Percentiles rank a stretch among this genome's conserved stretches.
Evolutionary conservation across 768 basidiomycete genomes (phyloP).

Genomic region (Tubosaeta sp.): DNA sequence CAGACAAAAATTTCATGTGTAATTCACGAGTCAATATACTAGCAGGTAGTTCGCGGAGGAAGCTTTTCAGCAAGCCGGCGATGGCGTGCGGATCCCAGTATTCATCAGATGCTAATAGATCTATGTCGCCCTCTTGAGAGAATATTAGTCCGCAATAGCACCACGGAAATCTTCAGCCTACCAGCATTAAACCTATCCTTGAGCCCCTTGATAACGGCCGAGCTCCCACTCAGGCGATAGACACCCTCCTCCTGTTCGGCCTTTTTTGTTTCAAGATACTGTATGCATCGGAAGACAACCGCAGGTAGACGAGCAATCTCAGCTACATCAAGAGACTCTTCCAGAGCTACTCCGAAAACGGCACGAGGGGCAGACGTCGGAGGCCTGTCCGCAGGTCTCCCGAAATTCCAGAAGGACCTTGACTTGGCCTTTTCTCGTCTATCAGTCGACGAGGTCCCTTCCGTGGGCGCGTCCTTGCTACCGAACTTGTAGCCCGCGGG

Average conservation of each 20-base stretch:
- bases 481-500: constrained; percentile 91
- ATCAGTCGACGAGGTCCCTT: constrained; percentile 46
- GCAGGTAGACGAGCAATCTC: constrained; percentile 90
- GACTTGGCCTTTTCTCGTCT: constrained; percentile 91
- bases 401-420: constrained; percentile 91
- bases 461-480: constrained; percentile 56
- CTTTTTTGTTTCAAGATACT: constrained; percentile 90
- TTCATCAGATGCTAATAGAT: constrained; percentile 82
- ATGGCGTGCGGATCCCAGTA: constrained; percentile 98
- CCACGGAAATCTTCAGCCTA: constrained; percentile 31
- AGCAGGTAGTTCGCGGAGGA: constrained; percentile 87
- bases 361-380: constrained; percentile 51
- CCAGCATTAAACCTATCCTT: constrained; percentile 92
- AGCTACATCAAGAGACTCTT: constrained; percentile 84
- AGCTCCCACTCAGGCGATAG: constrained; percentile 91
- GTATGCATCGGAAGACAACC: constrained; percentile 91
- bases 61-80: constrained; percentile 90
- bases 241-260: constrained; percentile 98
- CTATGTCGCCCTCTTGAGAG: constrained; percentile 86
- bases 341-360: constrained; percentile 85
- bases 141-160: constrained; percentile 4
- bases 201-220: constrained; percentile 89
- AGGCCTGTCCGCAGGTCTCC: constrained; percentile 50
- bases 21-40: constrained; percentile 91
- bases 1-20: constrained; percentile 85